These are phyloP conservation scores for Penicillium occitanis DNA, from an alignment of 2,329 filamentous ascomycete species.

Conservation along the genomic window DNA sequence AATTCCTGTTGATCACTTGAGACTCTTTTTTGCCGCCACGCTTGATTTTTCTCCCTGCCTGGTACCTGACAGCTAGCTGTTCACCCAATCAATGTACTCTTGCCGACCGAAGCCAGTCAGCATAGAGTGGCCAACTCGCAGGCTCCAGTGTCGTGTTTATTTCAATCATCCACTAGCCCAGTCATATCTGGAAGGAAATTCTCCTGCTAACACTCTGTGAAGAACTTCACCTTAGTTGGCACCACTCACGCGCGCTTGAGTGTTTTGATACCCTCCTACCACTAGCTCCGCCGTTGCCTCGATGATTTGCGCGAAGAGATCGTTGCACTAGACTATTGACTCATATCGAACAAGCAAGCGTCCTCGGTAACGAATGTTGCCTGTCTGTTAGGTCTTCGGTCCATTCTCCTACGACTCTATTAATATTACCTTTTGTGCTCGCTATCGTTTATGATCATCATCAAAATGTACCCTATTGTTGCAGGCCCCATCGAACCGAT, in stretches of 20 bases:
- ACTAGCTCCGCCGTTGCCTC: constrained; percentile 15
- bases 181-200: neutral
- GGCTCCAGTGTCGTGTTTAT: constrained; percentile 13
- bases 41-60: neutral
- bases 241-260: constrained; percentile 11
- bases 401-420: constrained; percentile 32
- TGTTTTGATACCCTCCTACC: neutral
- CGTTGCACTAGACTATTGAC: constrained; percentile 20
- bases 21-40: constrained; percentile 12
- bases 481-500: constrained; percentile 37
- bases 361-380: constrained; percentile 27
- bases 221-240: constrained; percentile 3
- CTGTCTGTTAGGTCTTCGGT: constrained; percentile 37
- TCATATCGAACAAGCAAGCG: constrained; percentile 19
- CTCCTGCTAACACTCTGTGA: constrained; percentile 7
- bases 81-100: constrained; percentile 8
- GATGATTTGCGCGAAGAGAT: constrained; percentile 4
- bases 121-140: constrained; percentile 12
- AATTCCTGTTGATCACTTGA: constrained; percentile 15
- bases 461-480: constrained; percentile 45
- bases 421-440: constrained; percentile 22
- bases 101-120: neutral
- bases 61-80: constrained; percentile 15
- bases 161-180: neutral
- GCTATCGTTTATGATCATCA: constrained; percentile 14